phyloP scores from a whole-genome alignment of 345 rosid species.

The Ceriops decandra region DNA sequence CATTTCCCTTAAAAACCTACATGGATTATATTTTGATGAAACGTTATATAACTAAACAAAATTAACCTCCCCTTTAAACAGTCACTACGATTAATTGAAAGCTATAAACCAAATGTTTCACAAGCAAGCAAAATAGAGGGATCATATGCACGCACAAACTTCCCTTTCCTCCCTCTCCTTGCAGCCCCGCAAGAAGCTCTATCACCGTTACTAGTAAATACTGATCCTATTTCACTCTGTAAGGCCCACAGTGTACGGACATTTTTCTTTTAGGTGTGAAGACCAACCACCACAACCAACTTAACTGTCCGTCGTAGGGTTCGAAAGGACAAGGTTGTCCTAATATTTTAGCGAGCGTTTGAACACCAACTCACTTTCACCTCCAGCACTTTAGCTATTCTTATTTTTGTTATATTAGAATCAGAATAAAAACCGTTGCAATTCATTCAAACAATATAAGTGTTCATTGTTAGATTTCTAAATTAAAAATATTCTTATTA shows the following conservation, averaged over 20 bases:
- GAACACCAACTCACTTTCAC: too few relatives aligned
- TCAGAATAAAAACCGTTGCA: too few relatives aligned
- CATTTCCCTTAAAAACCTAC: conserved; percentile 8
- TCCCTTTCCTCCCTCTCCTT: conserved; percentile 10
- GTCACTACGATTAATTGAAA: conserved; percentile 7
- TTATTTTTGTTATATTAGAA: too few relatives aligned
- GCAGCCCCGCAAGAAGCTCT: too few relatives aligned
- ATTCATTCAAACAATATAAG: too few relatives aligned
- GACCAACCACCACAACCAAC: conserved; percentile 33
- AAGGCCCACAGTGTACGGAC: background rate
- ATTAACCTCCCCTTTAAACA: conserved; percentile 28
- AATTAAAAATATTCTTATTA: too few relatives aligned
- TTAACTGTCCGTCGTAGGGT: conserved; percentile 23
- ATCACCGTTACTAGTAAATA: conserved; percentile 5
- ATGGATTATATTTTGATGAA: conserved; percentile 6
- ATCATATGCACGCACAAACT: conserved; percentile 6
- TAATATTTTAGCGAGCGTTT: too few relatives aligned
- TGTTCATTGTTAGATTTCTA: too few relatives aligned
- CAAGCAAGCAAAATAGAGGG: conserved; percentile 22
- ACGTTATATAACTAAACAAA: conserved; percentile 15
- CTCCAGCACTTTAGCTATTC: too few relatives aligned
- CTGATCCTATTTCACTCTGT: background rate
- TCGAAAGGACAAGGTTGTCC: conserved; percentile 1
- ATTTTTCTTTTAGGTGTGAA: conserved; percentile 8
- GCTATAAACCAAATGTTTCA: conserved; percentile 14